These are phyloP conservation scores for Cladosporium sp. DNA, from an alignment of 2,329 filamentous ascomycete species.

Conservation along the genomic window DNA sequence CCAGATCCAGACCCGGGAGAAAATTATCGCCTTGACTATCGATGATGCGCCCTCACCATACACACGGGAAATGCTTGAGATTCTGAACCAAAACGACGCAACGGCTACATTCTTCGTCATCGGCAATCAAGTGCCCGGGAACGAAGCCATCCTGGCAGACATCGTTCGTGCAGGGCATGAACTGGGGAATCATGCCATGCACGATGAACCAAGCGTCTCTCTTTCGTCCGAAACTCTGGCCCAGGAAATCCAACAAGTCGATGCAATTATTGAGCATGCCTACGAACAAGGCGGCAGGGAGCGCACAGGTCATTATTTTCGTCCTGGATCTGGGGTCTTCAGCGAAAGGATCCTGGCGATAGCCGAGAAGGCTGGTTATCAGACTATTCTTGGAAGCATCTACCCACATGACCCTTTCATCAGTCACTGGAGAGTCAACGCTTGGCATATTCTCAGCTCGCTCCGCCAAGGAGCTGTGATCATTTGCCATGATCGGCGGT, in stretches of 20 bases:
- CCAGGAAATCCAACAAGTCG: constrained; percentile 61
- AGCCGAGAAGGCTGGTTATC: constrained; percentile 59
- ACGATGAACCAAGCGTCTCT: constrained; percentile 68
- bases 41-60: constrained; percentile 77
- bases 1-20: constrained; percentile 56
- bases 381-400: constrained; percentile 73
- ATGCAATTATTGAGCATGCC: constrained; percentile 53
- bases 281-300: constrained; percentile 42
- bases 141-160: constrained; percentile 45
- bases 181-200: constrained; percentile 84
- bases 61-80: constrained; percentile 64
- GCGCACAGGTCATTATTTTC: constrained; percentile 63
- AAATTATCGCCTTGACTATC: constrained; percentile 75
- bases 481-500: constrained; percentile 77
- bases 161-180: constrained; percentile 52
- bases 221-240: constrained; percentile 57
- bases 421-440: constrained; percentile 62
- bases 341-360: constrained; percentile 61
- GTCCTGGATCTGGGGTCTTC: constrained; percentile 82
- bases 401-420: constrained; percentile 94
- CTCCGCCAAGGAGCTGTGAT: constrained; percentile 70
- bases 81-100: constrained; percentile 61
- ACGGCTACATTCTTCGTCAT: constrained; percentile 87
- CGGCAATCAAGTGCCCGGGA: constrained; percentile 63
- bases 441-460: constrained; percentile 76